A percentile compares a stretch with the other conserved stretches of the same genome.
Conservation (phyloP, 371 early-diverging fungal genomes). For the Rhizopus stolonifer region DNA sequence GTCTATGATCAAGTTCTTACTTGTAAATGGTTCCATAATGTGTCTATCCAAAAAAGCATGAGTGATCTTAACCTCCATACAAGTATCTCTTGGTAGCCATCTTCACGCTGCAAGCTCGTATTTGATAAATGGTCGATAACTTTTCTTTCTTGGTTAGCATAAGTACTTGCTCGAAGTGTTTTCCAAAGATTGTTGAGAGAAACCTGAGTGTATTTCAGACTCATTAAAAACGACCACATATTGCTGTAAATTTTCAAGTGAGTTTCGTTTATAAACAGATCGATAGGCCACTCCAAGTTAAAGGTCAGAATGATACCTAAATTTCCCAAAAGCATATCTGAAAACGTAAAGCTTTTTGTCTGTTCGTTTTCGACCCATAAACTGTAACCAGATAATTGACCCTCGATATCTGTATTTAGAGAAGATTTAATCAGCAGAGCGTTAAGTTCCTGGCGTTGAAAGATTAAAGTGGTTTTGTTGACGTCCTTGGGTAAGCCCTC, state of each 20-base stretch:
- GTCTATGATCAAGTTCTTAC: slow-evolving; percentile 29
- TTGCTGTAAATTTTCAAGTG: slow-evolving; percentile 61
- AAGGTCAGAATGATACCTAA: slow-evolving; percentile 60
- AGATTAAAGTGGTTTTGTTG: slow-evolving; percentile 24
- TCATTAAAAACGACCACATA: slow-evolving; percentile 65
- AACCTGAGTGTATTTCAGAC: slow-evolving; percentile 46
- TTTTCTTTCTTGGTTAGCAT: slow-evolving; percentile 4
- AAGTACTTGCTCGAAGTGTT: slow-evolving; percentile 10
- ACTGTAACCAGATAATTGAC: slow-evolving; percentile 27
- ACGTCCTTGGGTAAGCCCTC: not conserved
- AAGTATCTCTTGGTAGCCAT: slow-evolving; percentile 32
- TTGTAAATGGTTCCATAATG: slow-evolving; percentile 78
- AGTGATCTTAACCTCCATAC: slow-evolving; percentile 55
- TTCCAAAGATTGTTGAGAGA: slow-evolving; percentile 33
- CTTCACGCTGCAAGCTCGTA: not conserved
- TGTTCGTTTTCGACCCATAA: slow-evolving; percentile 18
- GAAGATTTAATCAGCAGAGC: slow-evolving; percentile 54
- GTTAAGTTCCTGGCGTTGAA: slow-evolving; percentile 62
- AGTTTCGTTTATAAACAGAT: slow-evolving; percentile 62
- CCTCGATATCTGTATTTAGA: slow-evolving; percentile 35
- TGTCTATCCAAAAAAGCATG: slow-evolving; percentile 76
- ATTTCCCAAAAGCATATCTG: slow-evolving; percentile 51
- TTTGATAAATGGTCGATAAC: not conserved
- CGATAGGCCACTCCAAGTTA: slow-evolving; percentile 71
- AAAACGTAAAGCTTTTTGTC: slow-evolving; percentile 32